Conservation (phyloP, 257 asterid genomes). For the Solanum microdontum region DNA sequence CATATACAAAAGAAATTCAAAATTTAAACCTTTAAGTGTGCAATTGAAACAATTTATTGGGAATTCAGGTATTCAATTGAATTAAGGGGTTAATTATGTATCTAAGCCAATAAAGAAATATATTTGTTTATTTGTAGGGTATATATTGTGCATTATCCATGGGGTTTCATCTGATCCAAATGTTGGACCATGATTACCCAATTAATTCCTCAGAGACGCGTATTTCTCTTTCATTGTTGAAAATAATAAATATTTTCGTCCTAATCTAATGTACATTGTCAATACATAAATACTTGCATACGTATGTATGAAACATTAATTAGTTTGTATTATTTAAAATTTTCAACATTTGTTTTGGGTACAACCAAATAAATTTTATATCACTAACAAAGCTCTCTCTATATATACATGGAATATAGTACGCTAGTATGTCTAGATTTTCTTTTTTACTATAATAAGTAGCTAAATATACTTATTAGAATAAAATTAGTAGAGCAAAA, state of each 20-base stretch:
- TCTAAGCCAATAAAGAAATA: background rate
- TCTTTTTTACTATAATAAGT: background rate
- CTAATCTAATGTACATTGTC: background rate
- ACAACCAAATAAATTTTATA: background rate
- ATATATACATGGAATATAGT: background rate
- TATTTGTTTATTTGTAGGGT: background rate
- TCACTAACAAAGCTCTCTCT: background rate
- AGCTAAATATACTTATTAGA: background rate
- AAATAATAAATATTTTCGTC: background rate
- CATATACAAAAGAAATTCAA: background rate
- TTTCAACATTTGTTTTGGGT: background rate
- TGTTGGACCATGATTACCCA: background rate
- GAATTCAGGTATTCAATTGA: background rate
- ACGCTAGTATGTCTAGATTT: background rate
- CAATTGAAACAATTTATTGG: background rate
- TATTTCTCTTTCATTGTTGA: background rate
- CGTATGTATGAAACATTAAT: background rate
- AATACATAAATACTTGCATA: background rate
- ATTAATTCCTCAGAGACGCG: background rate
- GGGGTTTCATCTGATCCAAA: background rate
- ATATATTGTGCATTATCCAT: background rate
- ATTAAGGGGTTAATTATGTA: background rate
- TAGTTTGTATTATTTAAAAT: background rate
- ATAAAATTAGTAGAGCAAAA: background rate
- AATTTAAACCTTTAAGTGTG: background rate